Percentiles rank a stretch among this genome's conserved stretches.
phyloP scores from a whole-genome alignment of 2,329 filamentous ascomycete genomes.

The Myriosclerotinia curreyana region DNA sequence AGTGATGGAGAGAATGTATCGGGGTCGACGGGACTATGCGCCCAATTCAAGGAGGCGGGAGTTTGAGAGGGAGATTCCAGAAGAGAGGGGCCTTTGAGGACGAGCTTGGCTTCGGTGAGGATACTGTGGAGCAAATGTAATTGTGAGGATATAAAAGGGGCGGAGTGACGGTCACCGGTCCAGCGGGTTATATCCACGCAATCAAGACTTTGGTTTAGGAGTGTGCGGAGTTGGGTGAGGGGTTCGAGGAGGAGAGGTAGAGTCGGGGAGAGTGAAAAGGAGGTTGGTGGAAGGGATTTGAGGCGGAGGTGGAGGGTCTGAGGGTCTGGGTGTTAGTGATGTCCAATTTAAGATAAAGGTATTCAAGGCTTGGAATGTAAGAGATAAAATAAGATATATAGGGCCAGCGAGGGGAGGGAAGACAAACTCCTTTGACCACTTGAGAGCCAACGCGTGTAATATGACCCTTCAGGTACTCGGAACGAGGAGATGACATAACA shows the following conservation, averaged over 20 bases:
- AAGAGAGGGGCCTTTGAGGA: conserved; percentile 54
- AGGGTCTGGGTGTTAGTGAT: not conserved
- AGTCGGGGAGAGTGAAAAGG: conserved; percentile 40
- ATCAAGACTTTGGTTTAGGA: conserved; percentile 80
- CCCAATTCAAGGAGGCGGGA: conserved; percentile 25
- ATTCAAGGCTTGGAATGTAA: not conserved
- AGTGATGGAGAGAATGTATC: conserved; percentile 60
- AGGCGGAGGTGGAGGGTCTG: conserved; percentile 76
- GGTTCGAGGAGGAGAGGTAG: conserved; percentile 61
- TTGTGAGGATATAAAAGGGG: conserved; percentile 52
- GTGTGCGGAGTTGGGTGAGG: conserved; percentile 67
- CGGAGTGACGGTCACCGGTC: conserved; percentile 61
- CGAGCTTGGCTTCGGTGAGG: conserved; percentile 49
- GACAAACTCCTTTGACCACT: conserved; percentile 80
- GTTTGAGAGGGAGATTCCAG: conserved; percentile 32
- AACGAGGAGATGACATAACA: conserved; percentile 80
- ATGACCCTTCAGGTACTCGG: conserved; percentile 87
- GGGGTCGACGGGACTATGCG: conserved; percentile 36
- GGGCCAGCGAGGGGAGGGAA: not conserved
- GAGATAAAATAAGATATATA: too few species aligned
- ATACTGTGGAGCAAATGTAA: conserved; percentile 55
- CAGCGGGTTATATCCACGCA: conserved; percentile 75
- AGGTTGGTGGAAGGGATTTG: conserved; percentile 55
- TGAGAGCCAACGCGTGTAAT: conserved; percentile 87
- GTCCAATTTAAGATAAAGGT: not conserved